phyloP scores from a whole-genome alignment of 306 rosid genomes.

The Casuarina equisetifolia region DNA sequence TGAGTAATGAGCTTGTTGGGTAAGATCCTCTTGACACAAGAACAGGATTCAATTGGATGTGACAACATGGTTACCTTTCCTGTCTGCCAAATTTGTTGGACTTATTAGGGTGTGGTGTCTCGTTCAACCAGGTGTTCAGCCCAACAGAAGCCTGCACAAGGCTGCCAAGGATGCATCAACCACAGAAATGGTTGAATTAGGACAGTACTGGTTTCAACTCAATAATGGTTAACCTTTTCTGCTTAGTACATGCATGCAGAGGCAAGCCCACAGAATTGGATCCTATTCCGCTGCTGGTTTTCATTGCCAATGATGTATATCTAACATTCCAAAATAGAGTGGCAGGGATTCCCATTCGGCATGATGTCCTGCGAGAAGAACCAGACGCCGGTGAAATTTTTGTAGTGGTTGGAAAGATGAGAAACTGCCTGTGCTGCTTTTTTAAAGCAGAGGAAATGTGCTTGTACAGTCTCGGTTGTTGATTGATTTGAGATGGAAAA shows the following conservation, averaged over 20 bases:
- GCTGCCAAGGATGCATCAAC: background rate
- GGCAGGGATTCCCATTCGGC: no score
- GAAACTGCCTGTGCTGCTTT: no score
- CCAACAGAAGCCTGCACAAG: conserved; percentile 4
- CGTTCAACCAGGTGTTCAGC: background rate
- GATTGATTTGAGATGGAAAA: no score
- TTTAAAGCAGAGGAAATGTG: no score
- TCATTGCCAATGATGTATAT: background rate
- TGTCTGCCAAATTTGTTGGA: conserved; percentile 14
- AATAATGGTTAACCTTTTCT: conserved; percentile 21
- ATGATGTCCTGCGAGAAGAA: no score
- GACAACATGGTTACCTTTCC: background rate
- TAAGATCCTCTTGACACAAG: background rate
- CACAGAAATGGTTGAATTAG: background rate
- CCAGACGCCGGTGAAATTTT: no score
- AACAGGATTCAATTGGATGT: background rate
- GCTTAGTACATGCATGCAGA: background rate
- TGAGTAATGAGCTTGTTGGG: background rate
- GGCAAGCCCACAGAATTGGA: conserved; percentile 14
- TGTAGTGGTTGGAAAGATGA: no score
- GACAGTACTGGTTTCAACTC: background rate
- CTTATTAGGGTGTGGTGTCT: conserved; percentile 2
- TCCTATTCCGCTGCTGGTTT: conserved; percentile 9
- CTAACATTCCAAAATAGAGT: no score
- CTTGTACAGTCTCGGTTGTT: no score